A percentile compares a stretch with the other conserved stretches of the same genome.
phyloP scores from a whole-genome alignment of 2,329 filamentous ascomycete genomes.

The Exutisphaerella laricina region DNA sequence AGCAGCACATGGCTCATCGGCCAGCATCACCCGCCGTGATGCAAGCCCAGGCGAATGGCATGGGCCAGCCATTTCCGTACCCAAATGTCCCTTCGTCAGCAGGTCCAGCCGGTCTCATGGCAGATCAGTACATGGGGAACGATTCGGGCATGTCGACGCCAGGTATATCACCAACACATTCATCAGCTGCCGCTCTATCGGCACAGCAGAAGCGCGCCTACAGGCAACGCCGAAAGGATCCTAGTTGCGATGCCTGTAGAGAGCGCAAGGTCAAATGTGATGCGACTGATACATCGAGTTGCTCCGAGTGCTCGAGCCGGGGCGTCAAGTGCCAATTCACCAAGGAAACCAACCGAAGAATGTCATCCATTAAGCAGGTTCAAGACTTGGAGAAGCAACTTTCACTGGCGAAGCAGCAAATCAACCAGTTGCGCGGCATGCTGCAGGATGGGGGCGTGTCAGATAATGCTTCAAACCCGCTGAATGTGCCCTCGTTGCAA shows the following conservation, averaged over 20 bases:
- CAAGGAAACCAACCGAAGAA: slow-evolving; percentile 95
- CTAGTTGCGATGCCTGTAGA: slow-evolving; percentile 93
- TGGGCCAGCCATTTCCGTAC: slow-evolving; percentile 21
- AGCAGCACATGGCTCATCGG: slow-evolving; percentile 10
- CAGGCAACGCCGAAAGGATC: slow-evolving; percentile 89
- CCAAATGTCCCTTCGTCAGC: slow-evolving; percentile 14
- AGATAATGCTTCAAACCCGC: slow-evolving; percentile 36
- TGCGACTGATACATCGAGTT: slow-evolving; percentile 91
- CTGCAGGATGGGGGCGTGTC: slow-evolving; percentile 47
- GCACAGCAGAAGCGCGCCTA: slow-evolving; percentile 83
- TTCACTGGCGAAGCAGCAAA: slow-evolving; percentile 71
- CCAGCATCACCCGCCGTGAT: slow-evolving; percentile 20
- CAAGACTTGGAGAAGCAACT: slow-evolving; percentile 95
- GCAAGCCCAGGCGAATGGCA: slow-evolving; percentile 21
- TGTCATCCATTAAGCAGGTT: slow-evolving; percentile 99
- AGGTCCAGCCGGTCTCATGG: slow-evolving; percentile 20
- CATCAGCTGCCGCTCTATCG: slow-evolving; percentile 50
- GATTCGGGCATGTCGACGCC: slow-evolving; percentile 25
- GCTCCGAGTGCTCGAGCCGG: slow-evolving; percentile 92
- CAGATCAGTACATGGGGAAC: slow-evolving; percentile 27
- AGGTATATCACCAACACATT: slow-evolving; percentile 29
- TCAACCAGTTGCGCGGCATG: slow-evolving; percentile 64
- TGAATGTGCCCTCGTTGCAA: slow-evolving; percentile 28
- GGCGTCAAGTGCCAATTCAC: slow-evolving; percentile 98
- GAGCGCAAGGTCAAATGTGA: slow-evolving; percentile 83